These are phyloP conservation scores for Huntiella bhutanensis DNA, from an alignment of 2,329 filamentous ascomycete species.

Conservation along the genomic window DNA sequence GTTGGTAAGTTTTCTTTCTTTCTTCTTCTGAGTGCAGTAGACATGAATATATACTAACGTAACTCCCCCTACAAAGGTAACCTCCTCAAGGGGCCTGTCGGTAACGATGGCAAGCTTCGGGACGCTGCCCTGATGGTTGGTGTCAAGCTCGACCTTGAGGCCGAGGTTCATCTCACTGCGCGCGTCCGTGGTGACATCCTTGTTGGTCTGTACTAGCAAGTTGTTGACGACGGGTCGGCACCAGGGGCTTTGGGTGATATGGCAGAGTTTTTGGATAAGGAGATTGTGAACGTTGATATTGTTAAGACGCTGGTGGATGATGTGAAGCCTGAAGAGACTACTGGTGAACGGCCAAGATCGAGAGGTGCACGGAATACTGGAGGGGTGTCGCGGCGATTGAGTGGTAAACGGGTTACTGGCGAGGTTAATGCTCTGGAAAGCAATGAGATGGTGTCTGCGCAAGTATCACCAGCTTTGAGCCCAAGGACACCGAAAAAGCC, in stretches of 20 bases:
- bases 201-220: slow-evolving; percentile 33
- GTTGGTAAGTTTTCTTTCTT: slow-evolving; percentile 14
- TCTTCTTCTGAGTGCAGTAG: background rate
- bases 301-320: too few relatives aligned
- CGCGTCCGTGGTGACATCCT: slow-evolving; percentile 41
- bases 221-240: slow-evolving; percentile 2
- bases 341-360: too few relatives aligned
- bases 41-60: background rate
- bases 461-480: too few relatives aligned
- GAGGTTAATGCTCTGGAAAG: too few relatives aligned
- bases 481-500: too few relatives aligned
- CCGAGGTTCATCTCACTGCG: slow-evolving; percentile 42
- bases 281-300: background rate
- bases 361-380: too few relatives aligned
- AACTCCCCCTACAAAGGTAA: slow-evolving; percentile 20
- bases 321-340: too few relatives aligned
- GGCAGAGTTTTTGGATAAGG: background rate
- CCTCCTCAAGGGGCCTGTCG: slow-evolving; percentile 36
- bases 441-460: too few relatives aligned
- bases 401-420: too few relatives aligned
- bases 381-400: too few relatives aligned
- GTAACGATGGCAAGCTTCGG: slow-evolving; percentile 38
- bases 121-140: slow-evolving; percentile 38
- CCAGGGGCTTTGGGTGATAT: slow-evolving; percentile 1
- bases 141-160: slow-evolving; percentile 45